Percentiles rank a stretch among this genome's conserved stretches.
These are phyloP conservation scores for Vararia minispora DNA, from an alignment of 768 basidiomycete species.

Conservation along the genomic window DNA sequence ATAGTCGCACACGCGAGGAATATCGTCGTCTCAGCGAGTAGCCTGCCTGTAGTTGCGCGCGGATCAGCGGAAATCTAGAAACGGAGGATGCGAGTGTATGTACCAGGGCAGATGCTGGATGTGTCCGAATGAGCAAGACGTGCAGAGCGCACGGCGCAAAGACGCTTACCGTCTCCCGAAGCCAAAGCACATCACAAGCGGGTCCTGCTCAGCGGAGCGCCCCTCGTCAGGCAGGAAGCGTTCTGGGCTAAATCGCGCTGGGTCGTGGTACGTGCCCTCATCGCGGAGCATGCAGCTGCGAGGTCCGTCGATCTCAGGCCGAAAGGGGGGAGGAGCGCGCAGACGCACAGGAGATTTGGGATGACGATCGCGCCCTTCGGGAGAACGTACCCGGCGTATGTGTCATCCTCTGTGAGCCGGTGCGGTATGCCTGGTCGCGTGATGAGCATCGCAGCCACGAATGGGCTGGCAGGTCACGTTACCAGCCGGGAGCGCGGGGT, in stretches of 20 bases:
- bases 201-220: conserved; percentile 12
- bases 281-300: too few relatives aligned
- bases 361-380: conserved; percentile 21
- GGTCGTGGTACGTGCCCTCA: conserved; percentile 18
- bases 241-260: conserved; percentile 13
- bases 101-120: too few relatives aligned
- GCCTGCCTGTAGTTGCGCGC: too few relatives aligned
- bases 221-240: conserved; percentile 14
- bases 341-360: conserved; percentile 15
- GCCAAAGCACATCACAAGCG: conserved; percentile 53
- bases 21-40: conserved; percentile 21
- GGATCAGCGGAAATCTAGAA: too few relatives aligned
- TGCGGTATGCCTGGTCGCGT: conserved; percentile 15
- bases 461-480: too few relatives aligned
- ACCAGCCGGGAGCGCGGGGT: conserved; percentile 13
- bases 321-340: too few relatives aligned
- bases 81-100: too few relatives aligned
- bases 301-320: too few relatives aligned
- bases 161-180: conserved; percentile 50
- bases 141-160: too few relatives aligned
- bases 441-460: too few relatives aligned
- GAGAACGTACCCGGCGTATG: conserved; percentile 23
- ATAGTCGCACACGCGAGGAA: conserved; percentile 20
- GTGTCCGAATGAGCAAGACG: too few relatives aligned
- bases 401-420: conserved; percentile 19